phyloP scores from a whole-genome alignment of 331 rosid species.

The Prunus yedoensis region DNA sequence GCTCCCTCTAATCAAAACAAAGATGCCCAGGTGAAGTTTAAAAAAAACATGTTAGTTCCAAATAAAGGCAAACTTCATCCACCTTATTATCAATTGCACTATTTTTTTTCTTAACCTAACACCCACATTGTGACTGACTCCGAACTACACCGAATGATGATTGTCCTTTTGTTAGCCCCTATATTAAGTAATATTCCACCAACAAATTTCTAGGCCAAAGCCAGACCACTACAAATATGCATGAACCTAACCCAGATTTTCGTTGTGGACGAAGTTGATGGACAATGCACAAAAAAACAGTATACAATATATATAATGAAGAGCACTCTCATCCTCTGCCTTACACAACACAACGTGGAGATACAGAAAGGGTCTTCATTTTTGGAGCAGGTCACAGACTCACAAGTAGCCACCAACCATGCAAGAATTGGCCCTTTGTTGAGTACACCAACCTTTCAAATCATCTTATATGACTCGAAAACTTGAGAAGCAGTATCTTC shows the following conservation, averaged over 20 bases:
- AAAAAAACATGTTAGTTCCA: not conserved
- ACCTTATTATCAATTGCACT: too few species aligned
- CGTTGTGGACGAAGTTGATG: not conserved
- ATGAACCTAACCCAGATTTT: not conserved
- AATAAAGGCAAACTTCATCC: not conserved
- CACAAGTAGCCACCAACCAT: too few species aligned
- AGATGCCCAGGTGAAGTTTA: not conserved
- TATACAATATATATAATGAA: not conserved
- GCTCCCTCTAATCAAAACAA: not conserved
- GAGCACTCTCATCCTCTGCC: not conserved
- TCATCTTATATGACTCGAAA: not conserved
- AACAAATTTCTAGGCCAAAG: not conserved
- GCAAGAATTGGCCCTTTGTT: too few species aligned
- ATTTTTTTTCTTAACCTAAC: too few species aligned
- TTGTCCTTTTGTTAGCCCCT: not conserved
- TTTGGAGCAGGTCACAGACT: too few species aligned
- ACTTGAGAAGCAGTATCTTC: not conserved
- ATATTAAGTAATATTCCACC: not conserved
- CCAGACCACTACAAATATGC: not conserved
- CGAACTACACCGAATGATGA: not conserved
- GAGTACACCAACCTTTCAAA: not conserved
- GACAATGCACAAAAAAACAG: not conserved
- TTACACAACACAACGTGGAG: not conserved
- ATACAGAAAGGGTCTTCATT: not conserved
- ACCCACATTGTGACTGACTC: too few species aligned